Evolutionary conservation across 2,329 filamentous ascomycete genomes (phyloP), one percentile per base, ranked within the genome.

Genomic region (Penicillium sp.): DNA sequence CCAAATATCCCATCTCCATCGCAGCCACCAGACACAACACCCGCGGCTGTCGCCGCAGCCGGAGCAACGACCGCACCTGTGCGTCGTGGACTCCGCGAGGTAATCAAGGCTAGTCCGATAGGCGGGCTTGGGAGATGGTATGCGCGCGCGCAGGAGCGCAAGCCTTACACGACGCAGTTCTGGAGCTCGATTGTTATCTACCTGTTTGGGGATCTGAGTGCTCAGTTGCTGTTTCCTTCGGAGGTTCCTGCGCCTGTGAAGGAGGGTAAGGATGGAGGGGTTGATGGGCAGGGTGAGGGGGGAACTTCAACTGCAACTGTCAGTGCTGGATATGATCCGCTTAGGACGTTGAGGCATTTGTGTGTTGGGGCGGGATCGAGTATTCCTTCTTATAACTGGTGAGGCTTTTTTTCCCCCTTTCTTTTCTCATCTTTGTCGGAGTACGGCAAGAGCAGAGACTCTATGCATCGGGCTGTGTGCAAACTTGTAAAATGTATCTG

Each of bases 371-470:
- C 80, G 2, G 72, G 86, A 40, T 81, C 80, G 10, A 83, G 86
- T 14, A 88, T 95, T 50, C 91, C 91, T 0, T 81, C 80, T 38
- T 95, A 91, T 66, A 81, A 82, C 61, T 95, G 90, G 90, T 95
- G 77, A 55, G 78, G 41, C 5, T 22, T 22, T 22, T 22, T 22
- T 22, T 22, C 19, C 5, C 3, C 19, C n/a, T n/a, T n/a, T 22
- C 19, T 22, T 22, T 5, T 22, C 19, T 22, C 30, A 29, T 34
- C 1, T 22, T 3, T 34, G 30, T 1, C 8, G 10, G 19, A 10
- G 8, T 5, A 25, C 4, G 5, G n/a, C 27, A 22, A 22, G 19
- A 22, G 36, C 28, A 16, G 19, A 14, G 4, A 11, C 9, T 3
- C 19, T 4, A 28, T 10, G 14, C 6, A 9, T 3, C n/a, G 13